A percentile compares a stretch with the other conserved stretches of the same genome.
Conservation (phyloP, 1,284 basidiomycete genomes). For the Porodaedalea pini region DNA sequence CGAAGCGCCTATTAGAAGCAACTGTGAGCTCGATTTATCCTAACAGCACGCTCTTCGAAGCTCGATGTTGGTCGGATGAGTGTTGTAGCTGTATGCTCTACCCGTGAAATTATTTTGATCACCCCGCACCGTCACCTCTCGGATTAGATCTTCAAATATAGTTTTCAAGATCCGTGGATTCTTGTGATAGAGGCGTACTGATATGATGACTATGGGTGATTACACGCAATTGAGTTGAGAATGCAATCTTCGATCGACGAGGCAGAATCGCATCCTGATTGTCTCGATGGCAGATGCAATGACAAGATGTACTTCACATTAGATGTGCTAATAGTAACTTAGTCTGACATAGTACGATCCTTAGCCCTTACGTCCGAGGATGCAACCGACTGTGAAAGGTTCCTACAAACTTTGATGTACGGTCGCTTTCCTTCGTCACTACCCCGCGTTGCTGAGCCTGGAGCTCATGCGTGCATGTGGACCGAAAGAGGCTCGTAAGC, state of each 20-base stretch:
- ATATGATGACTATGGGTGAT: constrained; percentile 3
- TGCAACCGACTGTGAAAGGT: background rate
- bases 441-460: background rate
- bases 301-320: no score
- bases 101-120: no score
- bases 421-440: background rate
- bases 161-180: background rate
- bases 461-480: background rate
- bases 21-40: background rate
- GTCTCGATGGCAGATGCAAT: no score
- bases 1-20: background rate
- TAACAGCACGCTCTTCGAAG: background rate
- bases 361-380: background rate
- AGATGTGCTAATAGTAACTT: no score
- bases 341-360: no score
- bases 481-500: background rate
- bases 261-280: no score
- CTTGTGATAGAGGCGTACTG: background rate
- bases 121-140: background rate
- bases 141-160: background rate
- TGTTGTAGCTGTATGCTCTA: no score
- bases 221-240: background rate
- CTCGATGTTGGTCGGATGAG: no score
- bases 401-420: background rate
- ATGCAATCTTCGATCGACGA: background rate